Percentiles rank a stretch among this genome's conserved stretches.
Conservation (phyloP, 306 rosid genomes). For the Ziziphus jujuba region DNA sequence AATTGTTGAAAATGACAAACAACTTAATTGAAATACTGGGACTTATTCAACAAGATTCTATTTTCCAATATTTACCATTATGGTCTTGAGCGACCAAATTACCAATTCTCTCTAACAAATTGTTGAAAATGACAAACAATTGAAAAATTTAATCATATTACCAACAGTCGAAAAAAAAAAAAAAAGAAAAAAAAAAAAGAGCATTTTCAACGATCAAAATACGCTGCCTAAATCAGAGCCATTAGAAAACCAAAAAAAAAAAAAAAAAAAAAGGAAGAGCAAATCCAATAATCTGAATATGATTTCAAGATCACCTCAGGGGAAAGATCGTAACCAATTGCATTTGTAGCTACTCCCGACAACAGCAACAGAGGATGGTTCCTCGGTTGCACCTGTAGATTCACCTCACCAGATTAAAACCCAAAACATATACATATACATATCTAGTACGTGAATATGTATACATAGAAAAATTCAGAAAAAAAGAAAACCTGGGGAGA, state of each 20-base stretch:
- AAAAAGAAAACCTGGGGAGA: conserved; percentile 48
- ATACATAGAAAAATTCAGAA: not conserved
- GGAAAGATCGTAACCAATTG: conserved; percentile 86
- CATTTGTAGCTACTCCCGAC: conserved; percentile 86
- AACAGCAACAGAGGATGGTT: conserved; percentile 81
- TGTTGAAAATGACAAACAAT: not conserved
- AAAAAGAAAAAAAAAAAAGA: too few relatives aligned
- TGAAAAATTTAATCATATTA: not conserved
- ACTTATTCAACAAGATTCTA: too few relatives aligned
- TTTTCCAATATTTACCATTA: too few relatives aligned
- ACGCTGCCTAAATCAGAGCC: not conserved
- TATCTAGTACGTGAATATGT: not conserved
- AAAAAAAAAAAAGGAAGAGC: not conserved
- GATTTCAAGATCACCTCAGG: conserved; percentile 54
- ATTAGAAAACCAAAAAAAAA: not conserved
- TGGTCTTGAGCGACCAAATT: too few relatives aligned
- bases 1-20: not conserved
- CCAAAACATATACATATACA: not conserved
- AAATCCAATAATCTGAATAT: not conserved
- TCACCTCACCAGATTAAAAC: not conserved
- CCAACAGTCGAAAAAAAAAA: too few relatives aligned
- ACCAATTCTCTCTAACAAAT: too few relatives aligned
- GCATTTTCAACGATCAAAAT: too few relatives aligned
- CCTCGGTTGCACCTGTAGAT: conserved; percentile 57
- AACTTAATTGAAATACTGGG: too few relatives aligned